These are phyloP conservation scores for Populus hybrid DNA, from an alignment of 441 rosid species.

Conservation along the genomic window DNA sequence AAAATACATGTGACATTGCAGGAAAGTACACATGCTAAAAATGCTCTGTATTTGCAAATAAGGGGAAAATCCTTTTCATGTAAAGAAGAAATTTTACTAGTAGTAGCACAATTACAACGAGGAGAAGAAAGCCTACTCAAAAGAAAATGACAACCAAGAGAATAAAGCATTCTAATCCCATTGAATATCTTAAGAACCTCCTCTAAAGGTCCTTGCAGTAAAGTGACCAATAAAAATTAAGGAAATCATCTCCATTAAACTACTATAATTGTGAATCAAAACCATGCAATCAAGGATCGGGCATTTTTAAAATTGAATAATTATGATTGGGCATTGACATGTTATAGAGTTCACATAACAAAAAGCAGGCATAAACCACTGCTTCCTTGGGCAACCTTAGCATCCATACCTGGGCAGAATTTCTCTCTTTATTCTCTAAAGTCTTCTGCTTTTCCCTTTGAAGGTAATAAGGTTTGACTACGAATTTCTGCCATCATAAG, in stretches of 20 bases:
- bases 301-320: not conserved
- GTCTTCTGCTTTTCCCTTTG: slow-evolving; percentile 72
- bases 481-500: slow-evolving; percentile 52
- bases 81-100: not conserved
- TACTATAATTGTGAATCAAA: not conserved
- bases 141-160: not conserved
- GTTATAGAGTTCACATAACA: not conserved
- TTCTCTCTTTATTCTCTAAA: slow-evolving; percentile 66
- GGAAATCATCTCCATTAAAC: not conserved
- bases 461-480: slow-evolving; percentile 72
- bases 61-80: not conserved
- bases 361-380: slow-evolving; percentile 5
- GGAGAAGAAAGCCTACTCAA: not conserved
- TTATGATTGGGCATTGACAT: not conserved
- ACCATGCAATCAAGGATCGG: not conserved
- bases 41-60: not conserved
- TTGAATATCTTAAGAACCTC: not conserved
- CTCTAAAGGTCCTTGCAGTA: not conserved
- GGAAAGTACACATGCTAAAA: not conserved
- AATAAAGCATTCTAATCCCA: not conserved
- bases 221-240: not conserved
- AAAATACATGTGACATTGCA: not conserved
- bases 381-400: slow-evolving; percentile 7
- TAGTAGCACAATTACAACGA: not conserved
- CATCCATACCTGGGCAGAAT: slow-evolving; percentile 68